A percentile compares a stretch with the other conserved stretches of the same genome.
These are phyloP conservation scores for Starmerella cellae DNA, from an alignment of 805 yeast species.

Conservation along the genomic window DNA sequence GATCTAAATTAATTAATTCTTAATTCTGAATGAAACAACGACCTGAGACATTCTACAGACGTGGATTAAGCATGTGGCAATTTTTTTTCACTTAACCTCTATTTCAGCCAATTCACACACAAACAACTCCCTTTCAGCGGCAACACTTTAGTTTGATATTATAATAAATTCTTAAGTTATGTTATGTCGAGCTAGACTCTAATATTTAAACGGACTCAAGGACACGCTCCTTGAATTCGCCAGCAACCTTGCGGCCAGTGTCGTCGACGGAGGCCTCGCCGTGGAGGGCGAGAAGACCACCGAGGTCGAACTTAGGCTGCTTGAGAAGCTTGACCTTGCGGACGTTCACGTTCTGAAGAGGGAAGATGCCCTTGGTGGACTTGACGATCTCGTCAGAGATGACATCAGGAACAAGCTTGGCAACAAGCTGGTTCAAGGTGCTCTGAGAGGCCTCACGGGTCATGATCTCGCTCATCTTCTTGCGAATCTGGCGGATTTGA, in stretches of 20 bases:
- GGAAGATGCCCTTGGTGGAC: slow-evolving; percentile 87
- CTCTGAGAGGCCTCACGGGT: slow-evolving; percentile 90
- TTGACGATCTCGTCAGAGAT: slow-evolving; percentile 97
- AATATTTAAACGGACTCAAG: slow-evolving; percentile 79
- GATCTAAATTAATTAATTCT: too few species aligned
- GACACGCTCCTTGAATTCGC: slow-evolving; percentile 95
- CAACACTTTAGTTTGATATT: too few species aligned
- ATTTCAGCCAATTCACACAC: too few species aligned
- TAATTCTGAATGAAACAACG: too few species aligned
- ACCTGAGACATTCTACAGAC: too few species aligned
- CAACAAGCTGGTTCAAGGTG: slow-evolving; percentile 90
- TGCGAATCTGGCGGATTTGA: slow-evolving; percentile 93
- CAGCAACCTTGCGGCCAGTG: slow-evolving; percentile 89
- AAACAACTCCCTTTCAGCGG: too few species aligned
- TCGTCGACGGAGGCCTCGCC: slow-evolving; percentile 91
- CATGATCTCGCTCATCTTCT: slow-evolving; percentile 91
- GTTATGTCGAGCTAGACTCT: slow-evolving; percentile 4
- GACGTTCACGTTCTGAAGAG: slow-evolving; percentile 96
- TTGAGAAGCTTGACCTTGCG: slow-evolving; percentile 97
- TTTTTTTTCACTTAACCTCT: too few species aligned
- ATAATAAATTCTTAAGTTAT: slow-evolving; percentile 2
- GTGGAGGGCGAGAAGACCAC: slow-evolving; percentile 90
- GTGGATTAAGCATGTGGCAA: too few species aligned
- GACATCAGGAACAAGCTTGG: slow-evolving; percentile 96
- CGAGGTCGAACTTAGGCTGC: slow-evolving; percentile 97